Percentiles rank a stretch among this genome's conserved stretches.
Evolutionary conservation across 257 asterid genomes (phyloP).

Genomic region (Thymus quinquecostatus): DNA sequence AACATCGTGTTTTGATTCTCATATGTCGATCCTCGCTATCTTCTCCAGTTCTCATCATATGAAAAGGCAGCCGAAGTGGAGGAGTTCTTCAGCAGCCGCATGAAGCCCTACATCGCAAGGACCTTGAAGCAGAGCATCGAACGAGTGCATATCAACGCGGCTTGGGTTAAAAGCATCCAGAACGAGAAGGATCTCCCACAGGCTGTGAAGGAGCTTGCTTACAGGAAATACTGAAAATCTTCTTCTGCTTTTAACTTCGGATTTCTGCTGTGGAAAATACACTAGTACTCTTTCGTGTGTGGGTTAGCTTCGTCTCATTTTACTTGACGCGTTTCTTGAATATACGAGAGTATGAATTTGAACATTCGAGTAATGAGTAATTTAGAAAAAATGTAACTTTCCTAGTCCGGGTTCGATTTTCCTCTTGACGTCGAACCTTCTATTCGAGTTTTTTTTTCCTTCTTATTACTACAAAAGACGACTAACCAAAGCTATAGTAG

Average conservation of each 20-base stretch:
- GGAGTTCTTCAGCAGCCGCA: constrained; percentile 71
- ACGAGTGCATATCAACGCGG: constrained; percentile 71
- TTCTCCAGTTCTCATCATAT: constrained; percentile 60
- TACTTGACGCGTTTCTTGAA: too few relatives aligned
- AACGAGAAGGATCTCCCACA: constrained; percentile 65
- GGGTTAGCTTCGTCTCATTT: too few relatives aligned
- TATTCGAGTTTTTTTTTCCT: too few relatives aligned
- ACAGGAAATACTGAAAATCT: constrained; percentile 52
- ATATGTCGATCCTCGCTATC: background rate
- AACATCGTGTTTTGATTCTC: background rate
- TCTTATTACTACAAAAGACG: background rate
- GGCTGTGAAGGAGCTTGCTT: constrained; percentile 65
- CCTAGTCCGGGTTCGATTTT: too few relatives aligned
- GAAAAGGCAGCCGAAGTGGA: constrained; percentile 81
- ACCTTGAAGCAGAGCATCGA: constrained; percentile 93
- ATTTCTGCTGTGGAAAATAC: constrained; percentile 1
- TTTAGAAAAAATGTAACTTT: too few relatives aligned
- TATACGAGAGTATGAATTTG: too few relatives aligned
- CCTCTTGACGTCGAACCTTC: too few relatives aligned
- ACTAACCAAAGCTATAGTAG: constrained; percentile 25
- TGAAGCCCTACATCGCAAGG: constrained; percentile 81
- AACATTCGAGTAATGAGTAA: too few relatives aligned
- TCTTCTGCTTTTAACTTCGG: background rate
- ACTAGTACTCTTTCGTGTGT: too few relatives aligned
- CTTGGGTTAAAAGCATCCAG: constrained; percentile 79